A percentile compares a stretch with the other conserved stretches of the same genome.
phyloP scores from a whole-genome alignment of 2,329 filamentous ascomycete genomes.

The Pestalotiopsis fici region DNA sequence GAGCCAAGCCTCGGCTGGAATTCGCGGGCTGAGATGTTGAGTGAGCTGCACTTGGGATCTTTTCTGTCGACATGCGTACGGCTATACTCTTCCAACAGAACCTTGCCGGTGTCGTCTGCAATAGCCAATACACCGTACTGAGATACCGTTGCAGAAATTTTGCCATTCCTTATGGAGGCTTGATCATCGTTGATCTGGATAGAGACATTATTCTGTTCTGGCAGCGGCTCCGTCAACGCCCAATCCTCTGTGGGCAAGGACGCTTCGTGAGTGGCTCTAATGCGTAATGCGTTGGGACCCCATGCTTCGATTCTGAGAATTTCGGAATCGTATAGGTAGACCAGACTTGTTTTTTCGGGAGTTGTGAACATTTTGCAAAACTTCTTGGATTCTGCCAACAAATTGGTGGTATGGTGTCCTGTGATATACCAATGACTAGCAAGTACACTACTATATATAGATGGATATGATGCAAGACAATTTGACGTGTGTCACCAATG shows the following conservation, averaged over 20 bases:
- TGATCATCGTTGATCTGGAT: slow-evolving; percentile 23
- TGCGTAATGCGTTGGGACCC: slow-evolving; percentile 46
- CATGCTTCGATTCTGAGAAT: slow-evolving; percentile 48
- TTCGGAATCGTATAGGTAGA: slow-evolving; percentile 40
- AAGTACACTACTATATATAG: no score
- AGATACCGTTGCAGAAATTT: slow-evolving; percentile 46
- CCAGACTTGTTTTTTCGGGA: slow-evolving; percentile 11
- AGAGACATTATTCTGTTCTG: slow-evolving; percentile 11
- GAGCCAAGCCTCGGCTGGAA: slow-evolving; percentile 53
- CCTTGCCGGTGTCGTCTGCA: slow-evolving; percentile 38
- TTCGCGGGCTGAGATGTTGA: slow-evolving; percentile 58
- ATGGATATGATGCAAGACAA: no score
- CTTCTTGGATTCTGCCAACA: background rate
- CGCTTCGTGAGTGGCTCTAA: slow-evolving; percentile 43
- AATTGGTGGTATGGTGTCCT: background rate
- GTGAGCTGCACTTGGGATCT: slow-evolving; percentile 60
- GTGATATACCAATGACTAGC: background rate
- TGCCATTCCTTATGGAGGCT: slow-evolving; percentile 45
- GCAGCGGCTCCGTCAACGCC: slow-evolving; percentile 35
- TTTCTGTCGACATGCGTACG: slow-evolving; percentile 48
- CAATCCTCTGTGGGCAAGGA: slow-evolving; percentile 38
- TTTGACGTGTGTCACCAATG: background rate
- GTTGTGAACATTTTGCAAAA: background rate
- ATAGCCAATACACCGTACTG: slow-evolving; percentile 51
- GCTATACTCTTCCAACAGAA: slow-evolving; percentile 54